A percentile compares a stretch with the other conserved stretches of the same genome.
Evolutionary conservation across 2,329 filamentous ascomycete species (phyloP).

Genomic region (Plenodomus tracheiphilus): DNA sequence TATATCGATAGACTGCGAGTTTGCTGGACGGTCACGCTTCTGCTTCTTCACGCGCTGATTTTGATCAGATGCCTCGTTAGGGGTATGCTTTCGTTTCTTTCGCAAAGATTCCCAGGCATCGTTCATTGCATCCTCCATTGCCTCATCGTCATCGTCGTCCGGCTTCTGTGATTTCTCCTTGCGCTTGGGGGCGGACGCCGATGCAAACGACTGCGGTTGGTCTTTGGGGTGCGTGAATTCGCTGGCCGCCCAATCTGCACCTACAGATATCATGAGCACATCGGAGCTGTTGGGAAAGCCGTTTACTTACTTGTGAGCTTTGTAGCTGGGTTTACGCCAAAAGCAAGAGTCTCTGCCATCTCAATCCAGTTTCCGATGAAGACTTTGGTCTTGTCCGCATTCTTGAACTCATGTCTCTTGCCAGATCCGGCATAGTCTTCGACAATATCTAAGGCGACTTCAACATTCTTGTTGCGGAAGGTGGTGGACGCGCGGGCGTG

Average conservation of each 20-base stretch:
- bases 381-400: constrained; percentile 3
- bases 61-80: not conserved
- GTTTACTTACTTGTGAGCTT: constrained; percentile 2
- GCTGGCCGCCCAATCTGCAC: not conserved
- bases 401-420: constrained; percentile 13
- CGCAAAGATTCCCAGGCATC: not conserved
- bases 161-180: not conserved
- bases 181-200: not conserved
- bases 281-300: not conserved
- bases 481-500: constrained; percentile 12
- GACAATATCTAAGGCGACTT: constrained; percentile 13
- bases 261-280: not conserved
- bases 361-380: constrained; percentile 25
- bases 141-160: not conserved
- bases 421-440: constrained; percentile 13
- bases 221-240: not conserved
- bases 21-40: constrained; percentile 5
- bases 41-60: constrained; percentile 2
- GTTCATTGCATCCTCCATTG: not conserved
- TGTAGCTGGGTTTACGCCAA: constrained; percentile 15
- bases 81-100: not conserved
- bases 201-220: not conserved
- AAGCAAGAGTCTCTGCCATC: constrained; percentile 20
- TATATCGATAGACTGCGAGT: not conserved
- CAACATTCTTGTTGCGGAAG: constrained; percentile 6